These are phyloP conservation scores for Coffea eugenioides DNA, from an alignment of 257 asterid genomes.

Conservation along the genomic window DNA sequence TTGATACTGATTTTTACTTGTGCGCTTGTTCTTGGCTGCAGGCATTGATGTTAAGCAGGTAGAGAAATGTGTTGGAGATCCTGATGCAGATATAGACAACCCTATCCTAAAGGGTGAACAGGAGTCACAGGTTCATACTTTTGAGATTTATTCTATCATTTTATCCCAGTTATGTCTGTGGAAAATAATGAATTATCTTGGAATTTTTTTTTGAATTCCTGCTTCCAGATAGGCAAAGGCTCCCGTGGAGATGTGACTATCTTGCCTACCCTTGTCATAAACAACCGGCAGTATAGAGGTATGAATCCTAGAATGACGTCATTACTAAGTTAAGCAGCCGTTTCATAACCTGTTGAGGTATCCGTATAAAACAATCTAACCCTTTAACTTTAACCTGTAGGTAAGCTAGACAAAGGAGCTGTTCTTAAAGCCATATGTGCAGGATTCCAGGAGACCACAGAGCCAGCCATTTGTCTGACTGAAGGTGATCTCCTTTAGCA, in stretches of 20 bases:
- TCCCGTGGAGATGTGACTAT: slow-evolving; percentile 66
- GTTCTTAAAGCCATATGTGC: slow-evolving; percentile 67
- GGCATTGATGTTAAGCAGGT: slow-evolving; percentile 71
- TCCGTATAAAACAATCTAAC: neutral
- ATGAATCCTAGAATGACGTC: neutral
- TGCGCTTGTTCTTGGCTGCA: slow-evolving; percentile 19
- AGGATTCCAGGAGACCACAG: slow-evolving; percentile 67
- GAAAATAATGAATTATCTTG: neutral
- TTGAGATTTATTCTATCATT: neutral
- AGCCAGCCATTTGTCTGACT: slow-evolving; percentile 59
- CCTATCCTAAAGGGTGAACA: slow-evolving; percentile 63
- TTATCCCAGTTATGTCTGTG: neutral
- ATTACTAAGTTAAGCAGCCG: neutral
- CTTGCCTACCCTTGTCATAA: slow-evolving; percentile 63
- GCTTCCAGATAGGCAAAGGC: slow-evolving; percentile 52
- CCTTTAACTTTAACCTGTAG: slow-evolving; percentile 22
- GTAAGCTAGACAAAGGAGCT: slow-evolving; percentile 63
- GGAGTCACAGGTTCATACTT: slow-evolving; percentile 43
- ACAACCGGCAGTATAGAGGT: slow-evolving; percentile 65
- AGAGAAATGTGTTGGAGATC: slow-evolving; percentile 78
- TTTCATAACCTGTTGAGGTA: neutral
- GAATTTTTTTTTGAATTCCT: neutral
- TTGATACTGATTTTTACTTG: neutral
- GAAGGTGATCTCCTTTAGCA: slow-evolving; percentile 33
- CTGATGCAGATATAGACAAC: slow-evolving; percentile 74